phyloP scores from a whole-genome alignment of 495 filamentous ascomycete genomes.

The Aspergillus asperescens region DNA sequence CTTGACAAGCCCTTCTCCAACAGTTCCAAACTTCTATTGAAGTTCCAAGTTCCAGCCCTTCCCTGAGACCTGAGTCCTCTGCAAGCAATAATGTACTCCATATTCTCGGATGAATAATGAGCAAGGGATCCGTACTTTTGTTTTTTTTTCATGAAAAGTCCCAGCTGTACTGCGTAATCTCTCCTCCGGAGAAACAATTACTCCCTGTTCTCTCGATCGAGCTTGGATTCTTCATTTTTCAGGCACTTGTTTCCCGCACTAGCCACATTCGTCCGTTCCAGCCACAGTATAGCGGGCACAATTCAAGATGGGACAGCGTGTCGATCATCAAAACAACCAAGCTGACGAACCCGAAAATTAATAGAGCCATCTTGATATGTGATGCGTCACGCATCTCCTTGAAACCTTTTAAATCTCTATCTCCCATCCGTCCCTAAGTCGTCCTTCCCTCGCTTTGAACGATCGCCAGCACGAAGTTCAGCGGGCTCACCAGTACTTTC shows the following conservation, averaged over 20 bases:
- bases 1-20: neutral
- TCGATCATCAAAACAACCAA: neutral
- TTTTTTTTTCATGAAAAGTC: neutral
- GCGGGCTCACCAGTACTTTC: neutral
- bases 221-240: neutral
- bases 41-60: too few relatives aligned
- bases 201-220: neutral
- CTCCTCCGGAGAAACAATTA: neutral
- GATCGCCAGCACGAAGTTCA: neutral
- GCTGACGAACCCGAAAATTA: neutral
- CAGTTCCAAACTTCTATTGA: too few relatives aligned
- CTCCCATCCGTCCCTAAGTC: neutral
- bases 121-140: neutral
- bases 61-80: neutral
- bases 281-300: constrained; percentile 9
- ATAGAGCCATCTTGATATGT: neutral
- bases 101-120: neutral
- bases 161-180: neutral
- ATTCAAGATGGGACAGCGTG: neutral
- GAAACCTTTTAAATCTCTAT: neutral
- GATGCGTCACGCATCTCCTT: neutral
- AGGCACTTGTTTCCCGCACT: neutral
- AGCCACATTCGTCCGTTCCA: constrained; percentile 12
- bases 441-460: neutral
- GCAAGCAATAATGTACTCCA: neutral